Percentiles rank a stretch among this genome's conserved stretches.
Conservation (phyloP, 1,284 basidiomycete genomes). For the Ustilago esculenta region DNA sequence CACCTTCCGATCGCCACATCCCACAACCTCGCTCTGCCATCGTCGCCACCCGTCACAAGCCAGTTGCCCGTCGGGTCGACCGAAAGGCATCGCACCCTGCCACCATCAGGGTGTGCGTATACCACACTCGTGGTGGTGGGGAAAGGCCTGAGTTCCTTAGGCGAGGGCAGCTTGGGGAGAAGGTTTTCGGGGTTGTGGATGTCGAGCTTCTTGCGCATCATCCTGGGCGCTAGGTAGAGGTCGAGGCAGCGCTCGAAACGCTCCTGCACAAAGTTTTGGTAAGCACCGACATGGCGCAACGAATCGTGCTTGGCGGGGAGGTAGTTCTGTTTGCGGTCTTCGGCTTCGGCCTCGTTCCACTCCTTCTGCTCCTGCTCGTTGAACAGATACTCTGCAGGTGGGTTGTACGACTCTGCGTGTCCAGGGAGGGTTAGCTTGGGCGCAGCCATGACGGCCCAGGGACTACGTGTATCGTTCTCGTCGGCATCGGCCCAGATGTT, state of each 20-base stretch:
- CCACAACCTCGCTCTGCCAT: slow-evolving; percentile 88
- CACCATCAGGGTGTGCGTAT: slow-evolving; percentile 75
- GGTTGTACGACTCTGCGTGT: slow-evolving; percentile 96
- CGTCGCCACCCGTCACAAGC: slow-evolving; percentile 91
- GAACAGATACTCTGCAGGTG: slow-evolving; percentile 96
- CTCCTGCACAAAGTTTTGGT: slow-evolving; percentile 90
- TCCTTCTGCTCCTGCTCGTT: slow-evolving; percentile 82
- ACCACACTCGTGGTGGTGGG: slow-evolving; percentile 83
- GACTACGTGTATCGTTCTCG: slow-evolving; percentile 64
- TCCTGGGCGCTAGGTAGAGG: slow-evolving; percentile 93
- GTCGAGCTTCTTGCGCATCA: slow-evolving; percentile 69
- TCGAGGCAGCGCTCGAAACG: slow-evolving; percentile 94
- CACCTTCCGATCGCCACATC: slow-evolving; percentile 92
- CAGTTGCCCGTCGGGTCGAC: slow-evolving; percentile 89
- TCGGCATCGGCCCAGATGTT: slow-evolving; percentile 82
- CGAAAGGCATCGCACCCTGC: slow-evolving; percentile 79
- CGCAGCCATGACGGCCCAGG: slow-evolving; percentile 75
- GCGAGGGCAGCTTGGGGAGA: slow-evolving; percentile 94
- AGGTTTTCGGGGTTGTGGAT: slow-evolving; percentile 77
- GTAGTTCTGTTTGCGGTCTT: slow-evolving; percentile 90
- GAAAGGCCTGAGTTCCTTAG: slow-evolving; percentile 91
- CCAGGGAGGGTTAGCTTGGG: slow-evolving; percentile 90
- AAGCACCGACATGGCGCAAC: slow-evolving; percentile 89
- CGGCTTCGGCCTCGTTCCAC: slow-evolving; percentile 86
- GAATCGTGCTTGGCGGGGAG: slow-evolving; percentile 86